Percentiles rank a stretch among this genome's conserved stretches.
Conservation (phyloP, 2,329 filamentous ascomycete genomes). For the Colletotrichum eleusines region DNA sequence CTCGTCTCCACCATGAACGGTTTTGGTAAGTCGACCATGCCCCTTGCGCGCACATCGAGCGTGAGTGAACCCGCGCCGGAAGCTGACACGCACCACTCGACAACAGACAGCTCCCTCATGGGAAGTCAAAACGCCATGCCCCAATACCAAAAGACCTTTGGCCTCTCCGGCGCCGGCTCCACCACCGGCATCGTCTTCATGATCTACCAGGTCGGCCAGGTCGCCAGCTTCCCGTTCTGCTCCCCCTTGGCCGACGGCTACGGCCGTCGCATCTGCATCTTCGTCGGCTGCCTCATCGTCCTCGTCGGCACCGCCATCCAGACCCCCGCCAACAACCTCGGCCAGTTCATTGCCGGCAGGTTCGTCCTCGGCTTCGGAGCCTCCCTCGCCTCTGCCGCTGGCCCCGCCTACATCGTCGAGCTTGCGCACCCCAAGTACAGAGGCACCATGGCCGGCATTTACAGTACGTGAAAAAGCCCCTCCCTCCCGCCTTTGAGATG, state of each 20-base stretch:
- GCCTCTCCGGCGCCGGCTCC: slow-evolving; percentile 56
- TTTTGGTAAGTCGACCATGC: slow-evolving; percentile 42
- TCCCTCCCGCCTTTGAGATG: slow-evolving; percentile 55
- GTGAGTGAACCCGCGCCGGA: too few species aligned
- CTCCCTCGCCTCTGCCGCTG: slow-evolving; percentile 68
- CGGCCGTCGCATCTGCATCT: slow-evolving; percentile 64
- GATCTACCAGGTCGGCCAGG: slow-evolving; percentile 62
- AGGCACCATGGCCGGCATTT: slow-evolving; percentile 64
- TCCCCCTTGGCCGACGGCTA: slow-evolving; percentile 61
- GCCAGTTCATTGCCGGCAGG: slow-evolving; percentile 55
- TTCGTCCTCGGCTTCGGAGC: slow-evolving; percentile 67
- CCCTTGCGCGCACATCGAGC: rapidly evolving
- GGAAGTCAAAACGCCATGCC: slow-evolving; percentile 59
- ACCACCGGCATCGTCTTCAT: slow-evolving; percentile 59
- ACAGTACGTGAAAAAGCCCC: slow-evolving; percentile 56
- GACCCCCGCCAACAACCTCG: slow-evolving; percentile 53
- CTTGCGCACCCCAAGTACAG: slow-evolving; percentile 72
- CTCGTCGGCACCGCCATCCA: slow-evolving; percentile 62
- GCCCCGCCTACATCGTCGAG: slow-evolving; percentile 72
- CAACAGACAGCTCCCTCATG: slow-evolving; percentile 57
- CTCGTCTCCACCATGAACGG: slow-evolving; percentile 50
- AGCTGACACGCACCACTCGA: slow-evolving; percentile 10
- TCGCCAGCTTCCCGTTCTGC: slow-evolving; percentile 62
- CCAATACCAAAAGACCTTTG: slow-evolving; percentile 59
- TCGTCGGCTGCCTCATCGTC: slow-evolving; percentile 61